These are phyloP conservation scores for Erythrobasidium hasegawianum DNA, from an alignment of 1,284 basidiomycete species.

Conservation along the genomic window DNA sequence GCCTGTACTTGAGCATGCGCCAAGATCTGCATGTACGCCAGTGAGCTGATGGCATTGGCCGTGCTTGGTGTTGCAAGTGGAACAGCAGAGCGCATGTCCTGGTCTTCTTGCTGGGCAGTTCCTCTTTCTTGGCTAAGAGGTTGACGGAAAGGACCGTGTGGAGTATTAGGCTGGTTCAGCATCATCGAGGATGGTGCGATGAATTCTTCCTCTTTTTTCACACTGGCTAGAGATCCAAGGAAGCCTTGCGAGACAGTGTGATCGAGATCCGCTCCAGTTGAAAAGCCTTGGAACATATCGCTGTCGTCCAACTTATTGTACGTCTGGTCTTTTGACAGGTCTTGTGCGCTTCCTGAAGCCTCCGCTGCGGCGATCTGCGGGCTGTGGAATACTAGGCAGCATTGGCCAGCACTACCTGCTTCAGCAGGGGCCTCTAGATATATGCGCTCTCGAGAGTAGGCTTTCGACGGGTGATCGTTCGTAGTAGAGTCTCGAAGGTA, in stretches of 20 bases:
- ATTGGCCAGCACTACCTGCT: conserved; percentile 21
- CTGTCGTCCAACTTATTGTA: background rate
- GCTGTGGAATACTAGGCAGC: conserved; percentile 13
- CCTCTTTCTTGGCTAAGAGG: conserved; percentile 7
- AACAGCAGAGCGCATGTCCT: background rate
- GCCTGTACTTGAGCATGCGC: conserved; percentile 5
- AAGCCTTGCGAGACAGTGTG: background rate
- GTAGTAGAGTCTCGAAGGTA: conserved; percentile 6
- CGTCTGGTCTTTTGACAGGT: background rate
- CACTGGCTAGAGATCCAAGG: background rate
- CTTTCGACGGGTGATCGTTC: conserved; percentile 14
- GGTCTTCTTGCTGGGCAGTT: conserved; percentile 6
- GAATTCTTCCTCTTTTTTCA: background rate
- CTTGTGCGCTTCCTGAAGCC: background rate
- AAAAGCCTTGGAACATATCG: background rate
- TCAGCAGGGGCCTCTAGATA: conserved; percentile 17
- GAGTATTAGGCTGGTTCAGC: conserved; percentile 1
- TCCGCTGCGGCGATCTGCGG: too few relatives aligned
- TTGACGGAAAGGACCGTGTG: conserved; percentile 4
- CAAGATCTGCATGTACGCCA: conserved; percentile 20
- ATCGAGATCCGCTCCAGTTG: background rate
- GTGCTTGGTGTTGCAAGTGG: conserved; percentile 14
- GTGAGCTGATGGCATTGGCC: conserved; percentile 25
- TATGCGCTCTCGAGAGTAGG: conserved; percentile 22
- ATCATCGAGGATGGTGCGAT: background rate